Base-by-base conservation (phyloP, 108 stramenopile genomes). In the Fistulifera solaris region DNA sequence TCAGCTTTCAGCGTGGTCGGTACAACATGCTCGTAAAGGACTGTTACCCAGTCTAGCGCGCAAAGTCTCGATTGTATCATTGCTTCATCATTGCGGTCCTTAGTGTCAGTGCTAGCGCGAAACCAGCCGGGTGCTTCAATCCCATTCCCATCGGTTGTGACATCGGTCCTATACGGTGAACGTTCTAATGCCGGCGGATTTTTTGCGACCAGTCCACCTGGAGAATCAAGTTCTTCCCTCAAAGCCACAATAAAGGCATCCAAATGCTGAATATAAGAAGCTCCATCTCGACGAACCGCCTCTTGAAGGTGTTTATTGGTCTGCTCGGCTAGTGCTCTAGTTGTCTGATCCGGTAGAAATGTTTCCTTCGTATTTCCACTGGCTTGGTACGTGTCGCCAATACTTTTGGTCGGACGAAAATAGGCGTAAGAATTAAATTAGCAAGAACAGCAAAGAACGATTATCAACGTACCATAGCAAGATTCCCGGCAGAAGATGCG, bases 101-200 rank as follows among this genome's bases (percentile, higher is more conserved):
- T 71, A 3, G 54, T 67, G 48, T 72, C 73, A 16, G 59, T 62
- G 46, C 80, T 80, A 26, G 71, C 70, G 38, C 80, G 68, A 59
- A 84, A 90, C 89, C 89, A 90, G 1, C 89, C 89, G 10, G 85
- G 79, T 44, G 80, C 82, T 63, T 90, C 89, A 43, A 90, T 90
- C 11, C 77, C 77, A 41, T 67, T 80, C 8, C 89, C 89, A 61
- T 91, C 89, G 8, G 71, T 73, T 47, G 77, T 85, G 48, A 87
- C 85, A 58, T 91, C 89, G 71, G 83, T 80, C 4, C 89, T 70
- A 57, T 91, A 91, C 1, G 81, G 83, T 44, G 73, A 68, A 16
- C 89, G 76, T 54, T 91, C 85, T 1, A 83, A 53, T 0, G 85
- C 81, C 19, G 83, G 82, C 17, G 83, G 73, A 65, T 87, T 84